A percentile compares a stretch with the other conserved stretches of the same genome.
Evolutionary conservation across 2,329 filamentous ascomycete genomes (phyloP).

Genomic region (Cercospora canescens): DNA sequence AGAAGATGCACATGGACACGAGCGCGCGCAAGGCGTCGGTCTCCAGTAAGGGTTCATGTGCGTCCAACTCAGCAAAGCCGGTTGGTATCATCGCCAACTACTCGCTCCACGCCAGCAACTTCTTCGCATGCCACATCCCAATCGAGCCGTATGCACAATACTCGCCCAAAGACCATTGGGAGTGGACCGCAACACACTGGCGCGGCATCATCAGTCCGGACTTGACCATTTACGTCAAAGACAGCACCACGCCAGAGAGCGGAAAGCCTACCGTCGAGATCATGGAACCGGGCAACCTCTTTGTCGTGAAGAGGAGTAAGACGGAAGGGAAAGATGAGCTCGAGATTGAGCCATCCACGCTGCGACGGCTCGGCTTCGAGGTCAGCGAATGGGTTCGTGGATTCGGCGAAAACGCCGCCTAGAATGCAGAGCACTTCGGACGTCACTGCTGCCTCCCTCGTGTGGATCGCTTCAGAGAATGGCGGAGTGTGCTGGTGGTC

Average conservation of each 20-base stretch:
- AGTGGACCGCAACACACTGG: slow-evolving; percentile 96
- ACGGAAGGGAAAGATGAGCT: slow-evolving; percentile 30
- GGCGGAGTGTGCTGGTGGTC: background rate
- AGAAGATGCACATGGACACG: slow-evolving; percentile 28
- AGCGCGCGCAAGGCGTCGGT: slow-evolving; percentile 12
- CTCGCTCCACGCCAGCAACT: slow-evolving; percentile 75
- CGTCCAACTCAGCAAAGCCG: slow-evolving; percentile 49
- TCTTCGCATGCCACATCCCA: slow-evolving; percentile 70
- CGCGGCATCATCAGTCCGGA: slow-evolving; percentile 81
- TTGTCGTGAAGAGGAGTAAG: slow-evolving; percentile 42
- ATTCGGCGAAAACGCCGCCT: slow-evolving; percentile 27
- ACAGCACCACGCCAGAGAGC: slow-evolving; percentile 28
- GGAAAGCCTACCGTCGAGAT: slow-evolving; percentile 39
- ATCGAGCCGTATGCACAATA: slow-evolving; percentile 69
- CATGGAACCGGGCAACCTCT: slow-evolving; percentile 43
- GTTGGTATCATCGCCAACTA: slow-evolving; percentile 78
- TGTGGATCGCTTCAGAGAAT: background rate
- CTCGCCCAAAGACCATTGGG: slow-evolving; percentile 86
- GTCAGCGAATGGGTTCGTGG: slow-evolving; percentile 74
- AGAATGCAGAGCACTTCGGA: background rate
- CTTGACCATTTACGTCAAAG: slow-evolving; percentile 68
- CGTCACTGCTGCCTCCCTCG: background rate
- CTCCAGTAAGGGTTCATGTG: slow-evolving; percentile 8
- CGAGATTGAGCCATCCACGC: slow-evolving; percentile 49
- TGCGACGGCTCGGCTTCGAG: slow-evolving; percentile 80